Base-by-base conservation (phyloP, 768 basidiomycete genomes). In the Candolleomyces efflorescens region DNA sequence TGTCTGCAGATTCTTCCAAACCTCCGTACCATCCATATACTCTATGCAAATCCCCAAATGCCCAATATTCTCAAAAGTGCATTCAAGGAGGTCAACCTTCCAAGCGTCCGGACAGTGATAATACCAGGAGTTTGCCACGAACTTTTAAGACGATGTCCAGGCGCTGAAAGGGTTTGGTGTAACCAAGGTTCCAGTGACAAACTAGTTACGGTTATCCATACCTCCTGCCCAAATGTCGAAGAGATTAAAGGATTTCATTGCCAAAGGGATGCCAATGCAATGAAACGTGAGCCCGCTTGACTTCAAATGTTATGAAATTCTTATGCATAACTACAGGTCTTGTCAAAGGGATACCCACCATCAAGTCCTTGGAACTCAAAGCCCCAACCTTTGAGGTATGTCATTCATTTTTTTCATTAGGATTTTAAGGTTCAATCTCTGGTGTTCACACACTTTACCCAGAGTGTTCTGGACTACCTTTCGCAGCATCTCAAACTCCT, bases 131-230 rank as follows among this genome's bases (percentile, higher is more conserved):
- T 20, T 3, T 53, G 51, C 51, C 51, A 53, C 51, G 51, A 53
- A 32, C 37, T 53, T 18, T 39, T 53, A 20, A 53, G 54, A n/a
- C 9, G 43, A 20, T 59, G 58, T 36, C 58, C 58, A 27, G 51
- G 37, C 17, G 53, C 27, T 3, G 52, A 53, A n/a, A 54, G 43
- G 5, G 46, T 59, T 0, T 44, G 53, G 52, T 59, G 58, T 37
- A 53, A 20, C 22, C 51, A 53, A 18, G 58, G 53, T 15, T 18
- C 32, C 17, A 52, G 52, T 10, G 46, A 53, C 36, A 59, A 59
- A 36, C 45, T 59, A 5, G 53, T 59, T 6, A 59, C 58, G 2
- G 58, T 59, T 10, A 59, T 59, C 51, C 37, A 46, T n/a, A 9
- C 2, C 1, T 36, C 3, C 39, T 59, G 58, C 23, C 46, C 36